Evolutionary conservation across 257 asterid species (phyloP), one percentile per base, ranked within the genome.

Genomic region (Penstemon newberryi): DNA sequence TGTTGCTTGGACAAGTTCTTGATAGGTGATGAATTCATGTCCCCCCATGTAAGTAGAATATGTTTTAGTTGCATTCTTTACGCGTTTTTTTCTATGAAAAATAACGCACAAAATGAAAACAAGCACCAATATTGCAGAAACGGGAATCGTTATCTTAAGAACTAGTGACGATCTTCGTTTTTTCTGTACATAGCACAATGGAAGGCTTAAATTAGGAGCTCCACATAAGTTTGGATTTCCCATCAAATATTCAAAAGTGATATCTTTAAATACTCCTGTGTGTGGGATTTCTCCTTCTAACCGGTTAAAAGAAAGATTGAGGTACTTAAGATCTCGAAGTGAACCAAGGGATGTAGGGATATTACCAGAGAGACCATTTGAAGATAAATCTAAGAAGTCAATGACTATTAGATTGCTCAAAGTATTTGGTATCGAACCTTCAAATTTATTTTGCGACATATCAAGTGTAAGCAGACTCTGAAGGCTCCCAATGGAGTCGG

Each of bases 261-360:
- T 69, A 65, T 76, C 70, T 61, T 43, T 13, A 60, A 80, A 76
- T 9, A 76, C 77, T 12, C 84, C 84, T 59, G 60, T 44, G 4
- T 56, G 56, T 8, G 79, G 84, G 43, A 80, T 52, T 73, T 73
- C 74, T 41, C 84, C 84, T 15, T 80, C 70, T 58, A 80, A 61
- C 69, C 60, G 70, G 77, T 80, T 80, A 58, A 73, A 80, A 38
- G 82, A 80, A 66, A 70, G 75, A 70, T 80, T 76, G 53, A 76
- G 69, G 60, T 64, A 73, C 66, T 59, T 52, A 71, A 80, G 81
- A 55, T 80, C 77, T 55, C 33, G 59, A 60, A 80, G 74, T 62
- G 73, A 73, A 44, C 75, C 79, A 40, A 80, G 79, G 55, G 79
- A 73, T 25, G 74, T 56, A 3, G 81, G 84, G 64, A 80, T 80